Base-by-base conservation (phyloP, 2,329 filamentous ascomycete genomes). In the Sclerotinia spermophila region DNA sequence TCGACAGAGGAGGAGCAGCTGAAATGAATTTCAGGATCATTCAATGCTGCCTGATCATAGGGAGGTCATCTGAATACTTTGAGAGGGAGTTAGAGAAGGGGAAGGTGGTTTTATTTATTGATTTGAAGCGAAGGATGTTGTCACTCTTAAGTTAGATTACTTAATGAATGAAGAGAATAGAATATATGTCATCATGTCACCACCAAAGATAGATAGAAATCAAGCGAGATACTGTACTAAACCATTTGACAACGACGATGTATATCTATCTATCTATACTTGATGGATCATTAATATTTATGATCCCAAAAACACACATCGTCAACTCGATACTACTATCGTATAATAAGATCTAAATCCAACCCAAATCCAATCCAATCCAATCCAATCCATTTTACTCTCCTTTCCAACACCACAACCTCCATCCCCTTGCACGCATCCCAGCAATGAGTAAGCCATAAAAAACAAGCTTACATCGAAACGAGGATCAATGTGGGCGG, bases 401-500 rank as follows among this genome's bases (percentile, higher is more conserved):
- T 51, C 27, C 48, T 51, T 51, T 51, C 48, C n/a, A 51, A 51
- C 48, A 51, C 35, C 38, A 40, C 45, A 30, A 55, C 44, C 42
- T 30, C 19, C 30, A 15, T 6, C 5, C 24, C 21, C 33, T n/a
- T 27, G 53, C 17, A 2, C 24, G 5, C 42, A 68, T 68, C 42
- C 67, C 42, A 68, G 53, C 10, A 53, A 19, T 38, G 67, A 64
- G 48, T 64, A 64, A 53, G 42, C 44, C 59, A 40, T 51, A n/a
- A 65, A n/a, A 51, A 51, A 30, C 59, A 61, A 61, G 44, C 61
- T 51, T 53, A 64, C 56, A 65, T 53, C n/a, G 21, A 53, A 53
- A 55, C 58, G 38, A 64, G 67, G 45, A 56, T 69, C 44, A 44
- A 35, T 44, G 53, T 56, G 53, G 58, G 30, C 53, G 56, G 67